Conservation (phyloP, 2,329 filamentous ascomycete species). For the Aspergillus uvarum region DNA sequence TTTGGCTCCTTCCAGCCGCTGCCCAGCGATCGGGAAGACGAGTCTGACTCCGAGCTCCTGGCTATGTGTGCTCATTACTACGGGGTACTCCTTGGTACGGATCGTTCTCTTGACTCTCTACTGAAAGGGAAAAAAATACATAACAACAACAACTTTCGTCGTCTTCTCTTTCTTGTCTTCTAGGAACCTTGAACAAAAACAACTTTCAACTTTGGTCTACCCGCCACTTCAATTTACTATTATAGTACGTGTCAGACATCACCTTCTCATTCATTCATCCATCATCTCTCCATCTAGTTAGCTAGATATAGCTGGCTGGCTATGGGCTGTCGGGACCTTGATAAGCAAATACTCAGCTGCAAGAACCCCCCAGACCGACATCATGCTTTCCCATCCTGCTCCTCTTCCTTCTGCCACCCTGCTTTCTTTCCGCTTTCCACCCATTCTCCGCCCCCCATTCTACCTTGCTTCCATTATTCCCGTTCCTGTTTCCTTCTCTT, state of each 20-base stretch:
- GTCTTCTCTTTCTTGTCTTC: background rate
- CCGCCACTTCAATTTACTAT: too few species aligned
- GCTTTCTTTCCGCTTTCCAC: background rate
- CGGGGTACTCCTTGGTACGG: slow-evolving; percentile 10
- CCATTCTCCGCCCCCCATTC: background rate
- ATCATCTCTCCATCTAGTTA: too few species aligned
- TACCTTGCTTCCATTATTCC: background rate
- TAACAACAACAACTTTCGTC: background rate
- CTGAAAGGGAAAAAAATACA: background rate
- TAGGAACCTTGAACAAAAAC: too few species aligned
- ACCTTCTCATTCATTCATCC: background rate
- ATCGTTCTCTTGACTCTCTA: background rate
- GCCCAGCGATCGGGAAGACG: background rate
- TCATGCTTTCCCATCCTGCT: background rate
- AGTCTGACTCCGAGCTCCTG: background rate
- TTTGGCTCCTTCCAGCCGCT: background rate
- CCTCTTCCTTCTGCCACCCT: background rate
- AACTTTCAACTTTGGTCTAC: too few species aligned
- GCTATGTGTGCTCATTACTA: slow-evolving; percentile 7
- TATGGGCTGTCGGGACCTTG: background rate
- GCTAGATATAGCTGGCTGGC: too few species aligned
- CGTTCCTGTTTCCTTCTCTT: too few species aligned
- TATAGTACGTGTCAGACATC: background rate
- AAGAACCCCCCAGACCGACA: background rate
- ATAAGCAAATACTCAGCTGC: background rate